Base-by-base conservation (phyloP, 768 basidiomycete genomes). In the Macrocybe gigantea region DNA sequence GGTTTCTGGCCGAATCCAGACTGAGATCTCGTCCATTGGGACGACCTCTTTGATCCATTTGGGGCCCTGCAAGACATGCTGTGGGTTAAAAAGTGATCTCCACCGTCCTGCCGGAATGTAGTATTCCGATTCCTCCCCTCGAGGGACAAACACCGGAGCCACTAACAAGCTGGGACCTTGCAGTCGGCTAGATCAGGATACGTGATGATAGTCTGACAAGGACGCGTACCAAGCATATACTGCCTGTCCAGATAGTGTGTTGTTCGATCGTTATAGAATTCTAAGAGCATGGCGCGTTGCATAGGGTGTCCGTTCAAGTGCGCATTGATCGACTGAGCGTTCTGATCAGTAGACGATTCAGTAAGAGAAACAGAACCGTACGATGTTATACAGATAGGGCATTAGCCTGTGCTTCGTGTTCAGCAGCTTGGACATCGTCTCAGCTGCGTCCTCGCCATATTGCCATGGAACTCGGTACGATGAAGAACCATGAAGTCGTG, bases 391-490 rank as follows among this genome's bases (percentile, higher is more conserved):
- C 10, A 89, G 61, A 60, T 88, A 87, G 0, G 85, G 87, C 84
- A 87, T 87, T 44, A 89, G 65, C 34, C 83, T 66, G 63, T 86
- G 77, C 59, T 85, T 88, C 7, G 73, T 70, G 47, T 81, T 74
- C 39, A 86, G 64, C 60, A 83, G 74, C 53, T 67, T 74, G 9
- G 80, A 71, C 80, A 83, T 81, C 57, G 71, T 75, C 51, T 72
- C 72, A 5, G 80, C 80, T 5, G 84, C 77, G n/a, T 77, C 81
- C 61, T 82, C 82, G 9, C 85, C 84, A 53, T 83, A 85, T 48
- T 80, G 71, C 85, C 85, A 89, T 1, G 85, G 86, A 2, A 89
- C 84, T 7, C 86, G 79, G 58, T 88, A 88, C 9, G 85, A 85
- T 14, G 73, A 70, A 5, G 82, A 84, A 2, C 85, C 85, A 51